Base-by-base conservation (phyloP, 2,329 filamentous ascomycete species). In the Diaporthe citrichinensis region DNA sequence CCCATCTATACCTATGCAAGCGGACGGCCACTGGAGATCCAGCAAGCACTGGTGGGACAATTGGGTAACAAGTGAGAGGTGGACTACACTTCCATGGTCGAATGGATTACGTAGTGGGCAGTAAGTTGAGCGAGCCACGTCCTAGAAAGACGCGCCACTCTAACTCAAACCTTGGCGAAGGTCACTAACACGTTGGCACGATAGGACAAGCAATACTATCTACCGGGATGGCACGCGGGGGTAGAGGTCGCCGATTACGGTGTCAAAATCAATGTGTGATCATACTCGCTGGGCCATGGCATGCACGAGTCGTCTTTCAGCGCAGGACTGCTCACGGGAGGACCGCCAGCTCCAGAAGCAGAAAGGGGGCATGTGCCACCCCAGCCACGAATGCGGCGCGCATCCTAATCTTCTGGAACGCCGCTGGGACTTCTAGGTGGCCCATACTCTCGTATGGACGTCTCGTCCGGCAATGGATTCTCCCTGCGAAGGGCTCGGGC, bases 41-140 rank as follows among this genome's bases (percentile, higher is more conserved):
- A 53, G 46, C 15, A 68, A 68, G 5, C 46, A 68, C 65, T 53
- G 65, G 65, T 69, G 65, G 49, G 34, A 69, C 65, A 41, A 55
- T 8, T 55, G 49, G 49, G n/a, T 41, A 20, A 55, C 49, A 23
- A 39, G 3, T 6, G 65, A 69, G 25, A 41, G 23, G 25, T 53
- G 34, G 46, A 69, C 49, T 39, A 28, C 49, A 28, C 46, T 28
- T 69, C 31, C 15, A 9, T 41, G 46, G 46, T 69, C 34, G 51
- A 69, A 28, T 8, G 49, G 34, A 41, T 17, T 55, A 12, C 65
- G 34, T n/a, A 55, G 34, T 68, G 44, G 65, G 31, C 31, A 53
- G 46, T 53, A 25, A 53, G 46, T 39, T 41, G 46, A 25, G 31
- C 62, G 46, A 25, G 20, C 49, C 31, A 23, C 14, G 31, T 51